Evolutionary conservation across 2,329 filamentous ascomycete genomes (phyloP), one percentile per base, ranked within the genome.

Genomic region (Trichophyton verrucosum): DNA sequence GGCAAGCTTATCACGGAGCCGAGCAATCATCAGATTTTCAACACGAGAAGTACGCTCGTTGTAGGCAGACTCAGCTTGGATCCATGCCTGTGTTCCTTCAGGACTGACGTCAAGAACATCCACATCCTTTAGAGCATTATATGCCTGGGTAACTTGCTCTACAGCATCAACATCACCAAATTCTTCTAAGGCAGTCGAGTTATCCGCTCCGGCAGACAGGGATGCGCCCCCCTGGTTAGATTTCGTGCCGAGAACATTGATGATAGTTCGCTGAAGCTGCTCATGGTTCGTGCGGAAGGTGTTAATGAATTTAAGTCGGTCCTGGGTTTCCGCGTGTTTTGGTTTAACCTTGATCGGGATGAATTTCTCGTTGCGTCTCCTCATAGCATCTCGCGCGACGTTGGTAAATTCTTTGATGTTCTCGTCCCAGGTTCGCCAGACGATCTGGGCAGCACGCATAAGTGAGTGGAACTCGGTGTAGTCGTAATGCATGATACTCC

Each of bases 371-470:
- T 96, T 95, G 67, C 94, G 85, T 67, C 91, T 87, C 65, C 92
- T 84, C 2, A 90, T 96, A 5, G 95, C 91, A 70, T 99, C 95
- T 75, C 94, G 89, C 38, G 94, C 92, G 65, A 97, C 89, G 67
- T 96, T 96, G 15, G 92, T 97, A 71, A 99, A 99, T 68, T 97
- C 94, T 73, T 97, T 97, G 71, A 95, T 82, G 68, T 92, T 91
- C 60, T 95, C 91, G 67, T 99, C 94, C 94, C 94, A 99, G 8
- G 87, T 86, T 46, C 83, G 83, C 81, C 95, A 99, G 63, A 99
- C 91, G 17, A 84, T 82, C 61, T 92, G 88, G 22, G 91, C 88
- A 17, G 86, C 86, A 62, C 82, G 84, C 86, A 97, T 95, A 64
- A 96, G 81, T 22, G 81, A 83, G 68, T 87, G 84, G 72, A 99